These are phyloP conservation scores for Jatropha curcas DNA, from an alignment of 345 rosid species.

Conservation along the genomic window DNA sequence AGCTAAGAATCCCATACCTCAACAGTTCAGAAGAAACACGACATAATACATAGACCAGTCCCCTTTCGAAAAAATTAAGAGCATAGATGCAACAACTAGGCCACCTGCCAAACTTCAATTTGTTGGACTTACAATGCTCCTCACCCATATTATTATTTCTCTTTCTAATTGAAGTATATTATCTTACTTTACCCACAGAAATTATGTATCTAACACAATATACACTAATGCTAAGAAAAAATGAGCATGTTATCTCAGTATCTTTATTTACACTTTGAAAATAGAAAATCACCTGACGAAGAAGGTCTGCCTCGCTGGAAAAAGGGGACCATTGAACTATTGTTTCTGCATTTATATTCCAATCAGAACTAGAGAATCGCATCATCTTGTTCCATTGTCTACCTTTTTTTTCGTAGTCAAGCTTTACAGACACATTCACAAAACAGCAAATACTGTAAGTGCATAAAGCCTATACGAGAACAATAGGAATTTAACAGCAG, in stretches of 20 bases:
- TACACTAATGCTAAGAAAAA: neutral
- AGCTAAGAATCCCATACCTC: neutral
- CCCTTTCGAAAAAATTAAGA: neutral
- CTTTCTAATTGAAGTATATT: neutral
- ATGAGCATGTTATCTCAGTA: neutral
- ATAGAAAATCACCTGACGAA: conserved; percentile 59
- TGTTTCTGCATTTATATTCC: conserved; percentile 68
- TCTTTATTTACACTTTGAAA: conserved; percentile 1
- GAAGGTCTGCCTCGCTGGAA: conserved; percentile 70
- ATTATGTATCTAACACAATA: neutral
- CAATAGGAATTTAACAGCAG: neutral
- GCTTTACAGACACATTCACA: conserved; percentile 46
- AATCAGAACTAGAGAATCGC: conserved; percentile 56
- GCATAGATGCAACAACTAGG: neutral
- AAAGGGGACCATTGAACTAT: conserved; percentile 85
- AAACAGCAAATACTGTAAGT: conserved; percentile 10
- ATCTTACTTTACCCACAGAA: neutral
- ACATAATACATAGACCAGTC: neutral
- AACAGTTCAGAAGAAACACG: neutral
- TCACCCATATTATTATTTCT: neutral
- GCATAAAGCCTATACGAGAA: neutral
- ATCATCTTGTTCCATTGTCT: conserved; percentile 56
- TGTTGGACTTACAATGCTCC: neutral
- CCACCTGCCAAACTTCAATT: neutral
- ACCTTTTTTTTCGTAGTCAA: conserved; percentile 66